These are phyloP conservation scores for Delitschia confertaspora DNA, from an alignment of 495 filamentous ascomycete genomes.

Conservation along the genomic window DNA sequence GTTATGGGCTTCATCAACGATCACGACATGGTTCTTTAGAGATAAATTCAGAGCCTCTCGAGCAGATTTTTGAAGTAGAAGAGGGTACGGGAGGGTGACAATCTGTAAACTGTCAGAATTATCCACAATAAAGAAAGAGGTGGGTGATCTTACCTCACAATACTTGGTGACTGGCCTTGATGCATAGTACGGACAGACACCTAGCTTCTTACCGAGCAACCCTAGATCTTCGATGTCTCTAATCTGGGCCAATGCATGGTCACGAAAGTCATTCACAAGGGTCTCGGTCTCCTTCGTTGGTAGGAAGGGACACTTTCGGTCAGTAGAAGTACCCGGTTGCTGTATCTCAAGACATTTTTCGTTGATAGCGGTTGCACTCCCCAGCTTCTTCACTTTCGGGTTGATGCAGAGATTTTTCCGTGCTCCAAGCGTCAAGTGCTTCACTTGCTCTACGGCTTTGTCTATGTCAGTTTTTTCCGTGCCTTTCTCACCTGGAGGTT, in stretches of 20 bases:
- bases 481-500: slow-evolving; percentile 28
- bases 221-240: slow-evolving; percentile 92
- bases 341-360: slow-evolving; percentile 91
- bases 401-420: slow-evolving; percentile 93
- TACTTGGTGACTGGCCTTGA: slow-evolving; percentile 72
- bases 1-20: slow-evolving; percentile 97
- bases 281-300: slow-evolving; percentile 67
- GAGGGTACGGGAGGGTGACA: slow-evolving; percentile 85
- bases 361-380: slow-evolving; percentile 76
- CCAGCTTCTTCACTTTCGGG: slow-evolving; percentile 61
- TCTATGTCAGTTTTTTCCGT: slow-evolving; percentile 25
- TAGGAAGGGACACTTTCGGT: slow-evolving; percentile 67
- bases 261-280: slow-evolving; percentile 71
- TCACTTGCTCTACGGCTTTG: slow-evolving; percentile 53
- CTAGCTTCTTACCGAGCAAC: slow-evolving; percentile 63
- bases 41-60: slow-evolving; percentile 80
- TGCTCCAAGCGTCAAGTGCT: slow-evolving; percentile 81
- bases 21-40: slow-evolving; percentile 76
- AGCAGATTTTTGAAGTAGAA: slow-evolving; percentile 81
- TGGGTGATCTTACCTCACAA: slow-evolving; percentile 50
- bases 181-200: slow-evolving; percentile 93
- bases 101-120: slow-evolving; percentile 46
- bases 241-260: slow-evolving; percentile 72
- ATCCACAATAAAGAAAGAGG: too few species aligned
- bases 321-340: slow-evolving; percentile 55